phyloP scores from a whole-genome alignment of 345 rosid genomes.

The Lepidium didymum region DNA sequence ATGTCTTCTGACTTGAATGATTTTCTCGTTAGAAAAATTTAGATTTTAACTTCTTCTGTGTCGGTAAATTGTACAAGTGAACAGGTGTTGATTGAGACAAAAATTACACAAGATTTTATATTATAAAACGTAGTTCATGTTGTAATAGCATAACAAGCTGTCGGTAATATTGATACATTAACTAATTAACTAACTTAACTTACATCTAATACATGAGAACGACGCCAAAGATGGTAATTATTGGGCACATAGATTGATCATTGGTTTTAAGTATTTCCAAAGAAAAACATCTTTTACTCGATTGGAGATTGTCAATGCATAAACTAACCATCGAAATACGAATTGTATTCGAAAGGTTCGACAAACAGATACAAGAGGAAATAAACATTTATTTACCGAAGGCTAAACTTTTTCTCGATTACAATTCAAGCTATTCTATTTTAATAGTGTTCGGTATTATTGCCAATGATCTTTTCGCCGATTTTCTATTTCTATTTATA shows the following conservation, averaged over 20 bases:
- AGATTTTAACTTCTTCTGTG: too few relatives aligned
- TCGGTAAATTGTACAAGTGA: neutral
- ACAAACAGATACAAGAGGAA: too few relatives aligned
- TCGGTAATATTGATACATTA: slow-evolving; percentile 17
- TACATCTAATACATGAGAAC: slow-evolving; percentile 25
- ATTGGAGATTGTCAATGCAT: neutral
- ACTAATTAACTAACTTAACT: neutral
- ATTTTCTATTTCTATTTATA: too few relatives aligned
- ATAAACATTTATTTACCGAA: too few relatives aligned
- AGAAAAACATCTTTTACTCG: neutral
- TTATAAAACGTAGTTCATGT: neutral
- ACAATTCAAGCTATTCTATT: too few relatives aligned
- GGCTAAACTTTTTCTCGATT: too few relatives aligned
- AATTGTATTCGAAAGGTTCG: too few relatives aligned
- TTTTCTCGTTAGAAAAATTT: too few relatives aligned
- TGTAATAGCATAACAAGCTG: slow-evolving; percentile 1
- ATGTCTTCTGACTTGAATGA: neutral
- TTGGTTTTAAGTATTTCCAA: neutral
- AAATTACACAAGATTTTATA: neutral
- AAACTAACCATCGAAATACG: too few relatives aligned
- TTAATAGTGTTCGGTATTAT: too few relatives aligned
- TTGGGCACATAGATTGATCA: neutral
- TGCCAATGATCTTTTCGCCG: too few relatives aligned
- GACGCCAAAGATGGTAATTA: neutral
- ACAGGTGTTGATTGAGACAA: neutral